Conservation (phyloP, 2,329 filamentous ascomycete species). For the Fusarium sambucinum region DNA sequence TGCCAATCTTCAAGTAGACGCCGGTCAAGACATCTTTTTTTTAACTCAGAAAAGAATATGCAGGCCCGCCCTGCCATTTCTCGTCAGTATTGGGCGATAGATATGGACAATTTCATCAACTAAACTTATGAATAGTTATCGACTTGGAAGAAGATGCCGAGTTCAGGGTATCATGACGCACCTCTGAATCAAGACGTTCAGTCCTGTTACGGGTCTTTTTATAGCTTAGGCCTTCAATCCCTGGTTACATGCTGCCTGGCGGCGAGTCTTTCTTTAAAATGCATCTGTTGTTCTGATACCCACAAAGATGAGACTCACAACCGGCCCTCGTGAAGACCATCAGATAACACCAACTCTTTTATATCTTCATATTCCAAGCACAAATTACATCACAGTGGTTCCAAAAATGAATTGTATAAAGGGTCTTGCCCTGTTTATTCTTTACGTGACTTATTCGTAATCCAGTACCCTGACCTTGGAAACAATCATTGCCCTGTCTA, state of each 20-base stretch:
- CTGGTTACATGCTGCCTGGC: constrained; percentile 20
- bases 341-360: no score
- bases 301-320: neutral
- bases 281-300: no score
- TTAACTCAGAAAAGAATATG: no score
- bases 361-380: neutral
- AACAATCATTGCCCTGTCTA: constrained; percentile 49
- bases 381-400: neutral
- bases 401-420: constrained; percentile 7
- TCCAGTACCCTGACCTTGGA: constrained; percentile 45
- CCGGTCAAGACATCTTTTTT: no score
- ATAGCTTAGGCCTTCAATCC: constrained; percentile 24
- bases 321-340: neutral
- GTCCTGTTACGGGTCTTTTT: constrained; percentile 6
- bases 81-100: no score
- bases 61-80: no score
- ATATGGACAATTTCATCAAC: no score
- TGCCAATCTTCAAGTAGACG: no score
- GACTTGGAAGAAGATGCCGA: no score
- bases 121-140: no score
- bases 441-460: constrained; percentile 45
- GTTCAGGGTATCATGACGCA: neutral
- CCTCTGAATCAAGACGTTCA: constrained; percentile 1
- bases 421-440: constrained; percentile 35
- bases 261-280: neutral